Conservation (phyloP, 2,329 filamentous ascomycete species). For the Xylaria sp. region DNA sequence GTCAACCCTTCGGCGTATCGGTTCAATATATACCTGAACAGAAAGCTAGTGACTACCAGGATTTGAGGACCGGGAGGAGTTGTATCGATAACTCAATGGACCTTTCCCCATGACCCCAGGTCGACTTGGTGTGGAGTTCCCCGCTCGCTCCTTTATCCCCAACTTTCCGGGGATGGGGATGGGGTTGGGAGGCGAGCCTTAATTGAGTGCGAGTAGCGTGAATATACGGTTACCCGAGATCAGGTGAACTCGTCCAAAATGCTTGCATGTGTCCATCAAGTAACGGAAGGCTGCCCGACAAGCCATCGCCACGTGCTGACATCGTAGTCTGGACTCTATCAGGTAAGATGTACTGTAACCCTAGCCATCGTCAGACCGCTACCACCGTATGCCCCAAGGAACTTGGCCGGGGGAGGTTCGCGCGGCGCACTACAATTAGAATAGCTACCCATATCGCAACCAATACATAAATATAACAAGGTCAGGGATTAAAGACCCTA, state of each 20-base stretch:
- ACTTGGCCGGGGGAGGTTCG: constrained; percentile 10
- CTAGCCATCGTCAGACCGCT: constrained; percentile 12
- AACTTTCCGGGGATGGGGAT: constrained; percentile 2
- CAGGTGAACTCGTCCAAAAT: constrained; percentile 3
- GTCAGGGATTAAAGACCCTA: constrained; percentile 19
- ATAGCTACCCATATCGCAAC: constrained; percentile 13
- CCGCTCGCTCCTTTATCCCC: constrained; percentile 29
- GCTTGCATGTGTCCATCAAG: constrained; percentile 22
- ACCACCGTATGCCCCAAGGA: constrained; percentile 8
- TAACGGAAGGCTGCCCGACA: not conserved
- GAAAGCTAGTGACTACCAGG: not conserved
- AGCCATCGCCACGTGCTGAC: constrained; percentile 21
- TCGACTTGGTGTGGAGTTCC: constrained; percentile 14
- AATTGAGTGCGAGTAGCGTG: not conserved
- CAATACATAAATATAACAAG: constrained; percentile 2
- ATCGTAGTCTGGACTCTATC: not conserved
- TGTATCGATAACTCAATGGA: not conserved
- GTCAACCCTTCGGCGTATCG: constrained; percentile 21
- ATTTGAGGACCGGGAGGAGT: not conserved
- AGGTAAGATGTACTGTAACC: constrained; percentile 12
- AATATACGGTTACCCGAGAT: constrained; percentile 1
- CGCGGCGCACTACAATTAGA: constrained; percentile 14
- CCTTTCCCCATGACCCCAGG: constrained; percentile 30
- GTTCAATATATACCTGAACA: constrained; percentile 12
- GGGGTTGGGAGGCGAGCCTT: not conserved